These are phyloP conservation scores for Cucurbita moschata DNA, from an alignment of 306 rosid species.

Conservation along the genomic window DNA sequence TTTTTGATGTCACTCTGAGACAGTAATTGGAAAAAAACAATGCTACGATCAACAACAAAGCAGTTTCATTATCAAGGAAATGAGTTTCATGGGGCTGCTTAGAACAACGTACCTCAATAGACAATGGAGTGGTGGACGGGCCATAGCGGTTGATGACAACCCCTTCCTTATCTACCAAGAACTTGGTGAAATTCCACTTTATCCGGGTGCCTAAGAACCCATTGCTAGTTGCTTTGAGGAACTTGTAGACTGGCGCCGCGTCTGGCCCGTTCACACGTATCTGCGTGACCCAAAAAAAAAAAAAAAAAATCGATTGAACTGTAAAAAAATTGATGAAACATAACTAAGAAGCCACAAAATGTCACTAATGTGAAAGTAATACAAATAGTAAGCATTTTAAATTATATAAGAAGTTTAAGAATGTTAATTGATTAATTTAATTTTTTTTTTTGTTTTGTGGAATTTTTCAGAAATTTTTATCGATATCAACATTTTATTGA, in stretches of 20 bases:
- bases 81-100: background rate
- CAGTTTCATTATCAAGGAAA: slow-evolving; percentile 2
- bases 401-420: too few species aligned
- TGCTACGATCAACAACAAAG: background rate
- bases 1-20: slow-evolving; percentile 62
- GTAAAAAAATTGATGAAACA: too few species aligned
- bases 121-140: slow-evolving; percentile 48
- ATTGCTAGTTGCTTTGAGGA: slow-evolving; percentile 48
- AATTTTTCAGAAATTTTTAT: too few species aligned
- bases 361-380: too few species aligned
- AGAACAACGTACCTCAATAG: slow-evolving; percentile 40
- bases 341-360: too few species aligned
- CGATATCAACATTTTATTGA: too few species aligned
- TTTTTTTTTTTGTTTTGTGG: too few species aligned
- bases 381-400: too few species aligned
- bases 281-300: slow-evolving; percentile 13
- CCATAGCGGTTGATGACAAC: slow-evolving; percentile 48
- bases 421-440: too few species aligned
- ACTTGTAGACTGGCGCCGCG: slow-evolving; percentile 51
- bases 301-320: too few species aligned
- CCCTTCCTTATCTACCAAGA: slow-evolving; percentile 60
- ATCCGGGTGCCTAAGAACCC: slow-evolving; percentile 56
- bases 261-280: slow-evolving; percentile 63
- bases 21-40: background rate
- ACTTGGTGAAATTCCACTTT: slow-evolving; percentile 97